A percentile compares a stretch with the other conserved stretches of the same genome.
These are phyloP conservation scores for Hypoxylon crocopeplum DNA, from an alignment of 495 filamentous ascomycete species.

Conservation along the genomic window DNA sequence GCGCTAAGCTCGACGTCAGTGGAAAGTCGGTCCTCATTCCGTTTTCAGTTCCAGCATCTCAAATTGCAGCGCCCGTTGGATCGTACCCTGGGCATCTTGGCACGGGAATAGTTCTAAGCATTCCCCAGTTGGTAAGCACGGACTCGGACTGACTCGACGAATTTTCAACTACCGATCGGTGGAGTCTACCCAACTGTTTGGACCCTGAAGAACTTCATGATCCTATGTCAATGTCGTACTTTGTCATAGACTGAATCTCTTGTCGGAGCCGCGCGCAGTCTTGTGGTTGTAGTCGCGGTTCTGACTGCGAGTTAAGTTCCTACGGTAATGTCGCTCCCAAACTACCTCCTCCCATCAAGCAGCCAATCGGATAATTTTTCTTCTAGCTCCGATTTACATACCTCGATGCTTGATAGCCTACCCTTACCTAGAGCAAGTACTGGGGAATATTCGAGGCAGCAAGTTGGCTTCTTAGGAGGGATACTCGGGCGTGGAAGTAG, in stretches of 20 bases:
- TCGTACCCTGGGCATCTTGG: conserved; percentile 35
- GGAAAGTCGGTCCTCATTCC: conserved; percentile 39
- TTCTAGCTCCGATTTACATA: conserved; percentile 18
- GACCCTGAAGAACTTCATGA: conserved; percentile 1
- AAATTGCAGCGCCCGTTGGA: conserved; percentile 33
- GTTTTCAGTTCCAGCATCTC: conserved; percentile 25
- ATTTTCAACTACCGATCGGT: conserved; percentile 31
- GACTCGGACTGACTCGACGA: conserved; percentile 7
- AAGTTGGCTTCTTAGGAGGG: no score
- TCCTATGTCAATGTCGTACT: conserved; percentile 5
- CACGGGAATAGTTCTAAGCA: conserved; percentile 26
- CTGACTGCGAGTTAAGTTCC: conserved; percentile 17
- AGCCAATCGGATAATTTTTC: conserved; percentile 28
- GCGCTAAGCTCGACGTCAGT: conserved; percentile 3
- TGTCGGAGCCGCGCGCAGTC: conserved; percentile 14
- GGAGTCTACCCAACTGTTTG: conserved; percentile 15
- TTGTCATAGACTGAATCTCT: background rate
- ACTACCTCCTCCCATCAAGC: background rate
- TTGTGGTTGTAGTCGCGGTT: conserved; percentile 10
- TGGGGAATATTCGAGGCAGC: no score
- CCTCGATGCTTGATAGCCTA: background rate
- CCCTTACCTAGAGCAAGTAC: background rate
- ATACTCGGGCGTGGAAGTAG: no score
- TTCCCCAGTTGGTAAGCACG: conserved; percentile 15
- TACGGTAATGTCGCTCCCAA: conserved; percentile 9